Evolutionary conservation across 176 grass and related monocot species (phyloP).

Genomic region (Elaeis guineensis): DNA sequence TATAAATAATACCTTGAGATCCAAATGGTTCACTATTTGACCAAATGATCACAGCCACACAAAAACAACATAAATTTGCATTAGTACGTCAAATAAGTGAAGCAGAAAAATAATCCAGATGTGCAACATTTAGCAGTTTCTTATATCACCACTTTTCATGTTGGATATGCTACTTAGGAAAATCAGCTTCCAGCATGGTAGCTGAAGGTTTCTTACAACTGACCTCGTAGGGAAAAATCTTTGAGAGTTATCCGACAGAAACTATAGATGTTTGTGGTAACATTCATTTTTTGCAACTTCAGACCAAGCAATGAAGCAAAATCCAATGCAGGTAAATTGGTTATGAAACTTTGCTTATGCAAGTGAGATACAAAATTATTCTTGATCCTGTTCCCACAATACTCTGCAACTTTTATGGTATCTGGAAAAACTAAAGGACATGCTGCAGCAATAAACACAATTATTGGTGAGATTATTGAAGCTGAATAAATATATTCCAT

Average conservation of each 20-base stretch:
- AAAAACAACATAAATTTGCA: constrained; percentile 17
- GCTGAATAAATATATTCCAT: too few species aligned
- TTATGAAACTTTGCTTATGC: constrained; percentile 99
- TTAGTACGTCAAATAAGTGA: too few species aligned
- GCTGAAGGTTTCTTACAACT: constrained; percentile 13
- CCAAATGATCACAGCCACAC: constrained; percentile 9
- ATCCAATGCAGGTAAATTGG: constrained; percentile 87
- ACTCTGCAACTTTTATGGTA: constrained; percentile 65
- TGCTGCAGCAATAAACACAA: constrained; percentile 32
- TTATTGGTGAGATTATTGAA: too few species aligned
- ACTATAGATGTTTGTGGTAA: constrained; percentile 67
- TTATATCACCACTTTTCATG: too few species aligned
- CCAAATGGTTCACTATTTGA: constrained; percentile 52
- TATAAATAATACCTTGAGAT: constrained; percentile 67
- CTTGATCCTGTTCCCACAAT: constrained; percentile 45
- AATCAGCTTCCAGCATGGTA: neutral
- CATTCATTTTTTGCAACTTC: constrained; percentile 89
- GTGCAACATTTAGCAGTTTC: too few species aligned
- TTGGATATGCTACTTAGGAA: too few species aligned
- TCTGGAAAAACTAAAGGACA: constrained; percentile 88
- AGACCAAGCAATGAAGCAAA: constrained; percentile 65
- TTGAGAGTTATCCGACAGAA: constrained; percentile 78
- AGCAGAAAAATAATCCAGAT: too few species aligned
- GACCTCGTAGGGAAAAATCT: constrained; percentile 99
- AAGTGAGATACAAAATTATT: constrained; percentile 87